Percentiles rank a stretch among this genome's conserved stretches.
Conservation (phyloP, 345 rosid species). For the Cochlearia excelsa region DNA sequence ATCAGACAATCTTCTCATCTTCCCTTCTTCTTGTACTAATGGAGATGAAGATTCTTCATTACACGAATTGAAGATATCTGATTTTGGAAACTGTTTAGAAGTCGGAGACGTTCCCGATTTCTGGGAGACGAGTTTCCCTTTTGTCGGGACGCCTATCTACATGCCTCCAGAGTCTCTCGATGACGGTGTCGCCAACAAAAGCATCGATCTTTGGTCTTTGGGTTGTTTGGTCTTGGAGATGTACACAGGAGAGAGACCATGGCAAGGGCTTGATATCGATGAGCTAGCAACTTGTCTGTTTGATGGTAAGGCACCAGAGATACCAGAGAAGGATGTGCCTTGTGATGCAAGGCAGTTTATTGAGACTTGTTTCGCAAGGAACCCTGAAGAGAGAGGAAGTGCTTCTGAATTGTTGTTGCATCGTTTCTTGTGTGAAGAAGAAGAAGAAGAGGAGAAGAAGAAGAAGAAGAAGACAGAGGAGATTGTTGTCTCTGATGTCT, state of each 20-base stretch:
- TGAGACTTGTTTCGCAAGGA: constrained; percentile 33
- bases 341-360: constrained; percentile 24
- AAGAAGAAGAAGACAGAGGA: constrained; percentile 11
- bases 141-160: constrained; percentile 14
- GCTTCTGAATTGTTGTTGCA: constrained; percentile 34
- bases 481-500: too few relatives aligned
- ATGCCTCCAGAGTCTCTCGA: constrained; percentile 21
- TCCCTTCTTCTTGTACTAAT: too few relatives aligned
- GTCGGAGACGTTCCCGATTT: background rate
- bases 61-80: constrained; percentile 29
- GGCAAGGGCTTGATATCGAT: background rate
- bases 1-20: constrained; percentile 28
- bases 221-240: constrained; percentile 35
- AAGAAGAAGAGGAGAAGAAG: background rate
- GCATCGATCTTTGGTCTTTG: constrained; percentile 37
- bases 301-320: constrained; percentile 9
- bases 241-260: constrained; percentile 23
- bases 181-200: constrained; percentile 15
- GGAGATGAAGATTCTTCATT: constrained; percentile 6
- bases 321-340: constrained; percentile 19
- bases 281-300: background rate
- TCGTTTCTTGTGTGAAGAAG: constrained; percentile 21
- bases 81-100: constrained; percentile 20
- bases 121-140: constrained; percentile 10
- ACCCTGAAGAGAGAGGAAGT: constrained; percentile 20